Percentiles rank a stretch among this genome's conserved stretches.
phyloP scores from a whole-genome alignment of 1,284 basidiomycete genomes.

The Melampsora americana region DNA sequence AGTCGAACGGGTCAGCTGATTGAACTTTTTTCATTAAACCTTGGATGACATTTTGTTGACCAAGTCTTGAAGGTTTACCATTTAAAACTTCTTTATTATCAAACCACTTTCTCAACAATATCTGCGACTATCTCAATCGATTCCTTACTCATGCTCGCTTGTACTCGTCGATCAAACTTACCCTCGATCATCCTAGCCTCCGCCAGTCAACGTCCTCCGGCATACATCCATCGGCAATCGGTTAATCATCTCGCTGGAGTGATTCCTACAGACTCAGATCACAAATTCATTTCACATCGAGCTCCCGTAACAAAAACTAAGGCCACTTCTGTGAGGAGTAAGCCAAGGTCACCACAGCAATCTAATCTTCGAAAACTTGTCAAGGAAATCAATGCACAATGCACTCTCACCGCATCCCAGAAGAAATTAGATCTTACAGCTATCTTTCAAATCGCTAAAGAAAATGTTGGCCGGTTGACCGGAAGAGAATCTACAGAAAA shows the following conservation, averaged over 20 bases:
- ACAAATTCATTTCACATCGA: constrained; percentile 2
- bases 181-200: constrained; percentile 1
- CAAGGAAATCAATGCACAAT: neutral
- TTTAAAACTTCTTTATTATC: no score
- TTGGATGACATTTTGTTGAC: no score
- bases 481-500: constrained; percentile 2
- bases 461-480: neutral
- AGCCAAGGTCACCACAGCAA: neutral
- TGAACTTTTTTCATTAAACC: no score
- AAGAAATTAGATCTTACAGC: constrained; percentile 4
- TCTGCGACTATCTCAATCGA: no score
- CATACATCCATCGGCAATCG: constrained; percentile 1
- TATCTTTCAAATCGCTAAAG: constrained; percentile 2
- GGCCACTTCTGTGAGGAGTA: neutral
- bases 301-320: neutral
- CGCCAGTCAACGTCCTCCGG: neutral
- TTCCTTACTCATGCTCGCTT: neutral
- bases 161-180: neutral
- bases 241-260: neutral
- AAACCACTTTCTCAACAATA: no score
- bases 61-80: no score
- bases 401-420: neutral
- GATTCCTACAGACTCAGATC: neutral
- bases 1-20: no score
- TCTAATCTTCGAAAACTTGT: neutral